Conservation (phyloP, 129 eudicot species). For the Arctium minus region DNA sequence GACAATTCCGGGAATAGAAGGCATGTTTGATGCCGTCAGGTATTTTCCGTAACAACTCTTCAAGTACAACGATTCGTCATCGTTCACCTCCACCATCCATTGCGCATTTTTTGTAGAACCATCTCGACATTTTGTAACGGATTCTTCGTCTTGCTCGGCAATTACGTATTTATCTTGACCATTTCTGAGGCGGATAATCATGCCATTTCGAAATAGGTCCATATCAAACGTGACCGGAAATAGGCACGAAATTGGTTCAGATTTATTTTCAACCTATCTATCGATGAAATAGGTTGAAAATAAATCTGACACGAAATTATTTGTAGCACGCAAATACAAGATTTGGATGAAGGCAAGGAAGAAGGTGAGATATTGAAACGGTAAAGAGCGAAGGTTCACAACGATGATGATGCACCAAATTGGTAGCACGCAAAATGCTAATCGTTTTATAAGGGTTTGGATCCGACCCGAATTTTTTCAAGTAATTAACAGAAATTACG, state of each 20-base stretch:
- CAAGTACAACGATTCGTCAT: conserved; percentile 27
- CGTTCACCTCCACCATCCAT: conserved; percentile 44
- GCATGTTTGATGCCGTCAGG: conserved; percentile 50
- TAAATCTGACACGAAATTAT: neutral
- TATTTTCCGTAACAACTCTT: conserved; percentile 49
- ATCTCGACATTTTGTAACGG: conserved; percentile 35
- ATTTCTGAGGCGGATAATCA: conserved; percentile 26
- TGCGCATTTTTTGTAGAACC: conserved; percentile 37
- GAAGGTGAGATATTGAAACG: conserved; percentile 21
- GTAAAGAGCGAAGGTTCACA: conserved; percentile 15
- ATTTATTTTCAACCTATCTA: conserved; percentile 23
- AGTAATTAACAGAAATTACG: neutral
- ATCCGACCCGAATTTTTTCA: neutral
- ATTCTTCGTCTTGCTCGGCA: conserved; percentile 40
- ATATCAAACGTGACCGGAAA: neutral
- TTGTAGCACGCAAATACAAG: conserved; percentile 9
- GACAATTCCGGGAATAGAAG: conserved; percentile 40
- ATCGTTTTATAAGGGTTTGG: conserved; percentile 5
- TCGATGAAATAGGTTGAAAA: neutral
- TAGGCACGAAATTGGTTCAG: neutral
- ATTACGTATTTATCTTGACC: conserved; percentile 35
- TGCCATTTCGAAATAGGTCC: conserved; percentile 34
- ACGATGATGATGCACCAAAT: neutral
- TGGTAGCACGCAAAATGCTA: neutral
- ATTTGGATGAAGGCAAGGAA: conserved; percentile 12